A percentile compares a stretch with the other conserved stretches of the same genome.
Evolutionary conservation across 2,329 filamentous ascomycete genomes (phyloP).

Genomic region (Colletotrichum sp.): DNA sequence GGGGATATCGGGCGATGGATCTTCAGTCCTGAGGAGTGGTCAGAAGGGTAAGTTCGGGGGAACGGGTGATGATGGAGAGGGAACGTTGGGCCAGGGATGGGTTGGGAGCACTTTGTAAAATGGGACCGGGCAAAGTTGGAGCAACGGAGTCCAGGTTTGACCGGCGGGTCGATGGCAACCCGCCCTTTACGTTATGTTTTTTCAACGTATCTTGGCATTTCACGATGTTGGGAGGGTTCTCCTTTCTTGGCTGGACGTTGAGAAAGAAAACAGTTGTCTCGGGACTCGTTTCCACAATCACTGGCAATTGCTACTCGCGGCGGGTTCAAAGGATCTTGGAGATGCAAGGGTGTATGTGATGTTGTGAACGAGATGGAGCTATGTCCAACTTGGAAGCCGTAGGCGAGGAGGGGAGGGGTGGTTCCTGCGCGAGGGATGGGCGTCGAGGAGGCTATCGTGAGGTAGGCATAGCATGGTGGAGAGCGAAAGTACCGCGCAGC

Average conservation of each 20-base stretch:
- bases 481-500: not conserved
- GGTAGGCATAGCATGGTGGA: not conserved
- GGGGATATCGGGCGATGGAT: not conserved
- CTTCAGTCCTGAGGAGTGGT: not conserved
- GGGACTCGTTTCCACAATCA: not conserved
- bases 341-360: not conserved
- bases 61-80: not conserved
- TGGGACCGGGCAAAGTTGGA: not conserved
- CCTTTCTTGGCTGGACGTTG: slow-evolving; percentile 6
- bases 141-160: not conserved
- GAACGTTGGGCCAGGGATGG: not conserved
- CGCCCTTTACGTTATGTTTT: not conserved
- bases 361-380: not conserved
- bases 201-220: not conserved
- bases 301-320: not conserved
- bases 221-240: not conserved
- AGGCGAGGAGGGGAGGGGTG: not conserved
- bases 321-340: not conserved
- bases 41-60: not conserved
- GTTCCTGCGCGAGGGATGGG: not conserved
- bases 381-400: slow-evolving; percentile 4
- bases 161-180: not conserved
- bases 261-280: slow-evolving; percentile 7
- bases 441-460: not conserved
- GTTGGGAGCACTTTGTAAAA: not conserved